Evolutionary conservation across 306 rosid genomes (phyloP).

Genomic region (Purshia tridentata): DNA sequence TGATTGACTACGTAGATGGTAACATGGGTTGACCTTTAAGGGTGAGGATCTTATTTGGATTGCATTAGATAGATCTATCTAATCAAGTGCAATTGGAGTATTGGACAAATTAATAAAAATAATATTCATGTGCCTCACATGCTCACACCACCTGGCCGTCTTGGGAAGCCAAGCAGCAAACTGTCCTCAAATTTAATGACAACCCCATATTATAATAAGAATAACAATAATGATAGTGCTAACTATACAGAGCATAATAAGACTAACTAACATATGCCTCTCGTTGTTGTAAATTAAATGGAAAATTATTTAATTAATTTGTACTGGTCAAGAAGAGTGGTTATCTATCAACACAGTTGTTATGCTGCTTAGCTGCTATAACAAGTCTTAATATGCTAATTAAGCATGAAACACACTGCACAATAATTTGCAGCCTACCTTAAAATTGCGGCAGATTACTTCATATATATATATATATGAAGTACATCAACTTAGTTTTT

Average conservation of each 20-base stretch:
- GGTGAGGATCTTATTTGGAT: constrained; percentile 24
- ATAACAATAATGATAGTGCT: background rate
- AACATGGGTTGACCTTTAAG: background rate
- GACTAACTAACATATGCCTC: background rate
- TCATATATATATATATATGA: no score
- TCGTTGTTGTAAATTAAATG: background rate
- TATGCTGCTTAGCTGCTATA: background rate
- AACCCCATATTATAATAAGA: background rate
- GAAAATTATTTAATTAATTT: background rate
- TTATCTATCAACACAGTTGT: constrained; percentile 10
- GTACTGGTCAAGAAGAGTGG: background rate
- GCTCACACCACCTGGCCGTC: constrained; percentile 12
- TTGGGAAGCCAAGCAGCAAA: constrained; percentile 1
- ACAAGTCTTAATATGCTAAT: background rate
- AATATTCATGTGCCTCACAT: constrained; percentile 36
- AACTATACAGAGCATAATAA: background rate
- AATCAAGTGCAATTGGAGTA: constrained; percentile 21
- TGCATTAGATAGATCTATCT: constrained; percentile 28
- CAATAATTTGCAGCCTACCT: background rate
- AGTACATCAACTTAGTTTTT: no score
- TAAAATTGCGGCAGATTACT: background rate
- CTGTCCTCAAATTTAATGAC: constrained; percentile 14
- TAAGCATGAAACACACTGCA: background rate
- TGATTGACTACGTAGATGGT: background rate
- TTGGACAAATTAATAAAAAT: no score